A percentile compares a stretch with the other conserved stretches of the same genome.
phyloP scores from a whole-genome alignment of 2,329 filamentous ascomycete species.

The Chrysoporthe deuterocubensis region DNA sequence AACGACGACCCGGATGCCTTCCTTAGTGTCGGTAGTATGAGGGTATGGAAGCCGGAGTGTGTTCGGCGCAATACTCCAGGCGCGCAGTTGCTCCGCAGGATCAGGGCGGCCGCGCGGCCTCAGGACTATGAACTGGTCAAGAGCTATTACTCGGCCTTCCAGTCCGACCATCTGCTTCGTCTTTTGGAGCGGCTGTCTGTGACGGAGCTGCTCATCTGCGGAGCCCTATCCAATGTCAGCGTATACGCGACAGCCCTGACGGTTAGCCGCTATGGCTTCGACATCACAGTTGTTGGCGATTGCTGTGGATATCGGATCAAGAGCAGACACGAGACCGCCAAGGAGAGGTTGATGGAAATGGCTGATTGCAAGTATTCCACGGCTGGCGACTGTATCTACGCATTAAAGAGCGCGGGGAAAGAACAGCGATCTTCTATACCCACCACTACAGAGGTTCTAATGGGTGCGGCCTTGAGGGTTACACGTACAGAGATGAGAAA shows the following conservation, averaged over 20 bases:
- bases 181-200: slow-evolving; percentile 79
- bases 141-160: slow-evolving; percentile 86
- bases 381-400: slow-evolving; percentile 47
- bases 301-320: slow-evolving; percentile 81
- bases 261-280: slow-evolving; percentile 83
- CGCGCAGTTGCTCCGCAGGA: slow-evolving; percentile 47
- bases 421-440: too few species aligned
- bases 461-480: too few species aligned
- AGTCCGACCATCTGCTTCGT: slow-evolving; percentile 72
- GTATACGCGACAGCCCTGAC: slow-evolving; percentile 92
- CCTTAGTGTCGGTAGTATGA: slow-evolving; percentile 30
- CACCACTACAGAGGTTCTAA: too few species aligned
- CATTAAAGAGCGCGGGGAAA: too few species aligned
- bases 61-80: slow-evolving; percentile 51
- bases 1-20: slow-evolving; percentile 44
- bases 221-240: slow-evolving; percentile 83
- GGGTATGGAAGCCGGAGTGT: slow-evolving; percentile 42
- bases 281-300: slow-evolving; percentile 83
- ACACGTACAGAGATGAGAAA: too few species aligned
- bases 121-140: slow-evolving; percentile 64
- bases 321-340: slow-evolving; percentile 70
- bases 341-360: slow-evolving; percentile 72
- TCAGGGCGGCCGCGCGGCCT: slow-evolving; percentile 49
- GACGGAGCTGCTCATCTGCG: slow-evolving; percentile 88
- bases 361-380: slow-evolving; percentile 72